Conservation (phyloP, 2,329 filamentous ascomycete species). For the Fusarium humuli region DNA sequence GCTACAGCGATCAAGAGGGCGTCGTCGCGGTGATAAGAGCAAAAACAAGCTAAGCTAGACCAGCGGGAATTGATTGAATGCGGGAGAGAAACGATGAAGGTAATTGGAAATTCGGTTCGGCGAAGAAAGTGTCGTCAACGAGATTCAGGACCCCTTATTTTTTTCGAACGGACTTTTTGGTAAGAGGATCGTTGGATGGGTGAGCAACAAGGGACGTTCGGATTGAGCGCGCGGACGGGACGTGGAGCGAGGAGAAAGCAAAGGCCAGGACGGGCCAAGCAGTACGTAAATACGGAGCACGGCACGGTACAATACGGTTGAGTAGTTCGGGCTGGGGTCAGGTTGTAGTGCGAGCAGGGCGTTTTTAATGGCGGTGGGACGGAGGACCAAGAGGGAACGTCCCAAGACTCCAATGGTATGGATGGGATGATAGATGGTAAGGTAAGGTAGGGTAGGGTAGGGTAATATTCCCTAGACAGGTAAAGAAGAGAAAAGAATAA, state of each 20-base stretch:
- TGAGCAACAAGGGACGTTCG: conserved; percentile 41
- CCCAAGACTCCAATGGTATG: conserved; percentile 11
- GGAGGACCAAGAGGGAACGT: conserved; percentile 30
- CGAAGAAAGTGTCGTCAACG: conserved; percentile 28
- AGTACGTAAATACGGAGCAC: conserved; percentile 41
- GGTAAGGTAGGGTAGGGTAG: not conserved
- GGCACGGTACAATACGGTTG: conserved; percentile 28
- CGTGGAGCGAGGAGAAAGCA: conserved; percentile 36
- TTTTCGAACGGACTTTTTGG: conserved; percentile 37
- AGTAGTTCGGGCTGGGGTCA: conserved; percentile 21
- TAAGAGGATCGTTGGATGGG: conserved; percentile 37
- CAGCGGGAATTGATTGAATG: conserved; percentile 12
- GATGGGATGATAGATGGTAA: not conserved
- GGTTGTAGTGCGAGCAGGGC: conserved; percentile 25
- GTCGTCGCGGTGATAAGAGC: conserved; percentile 32
- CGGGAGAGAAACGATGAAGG: not conserved
- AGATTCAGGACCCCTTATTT: conserved; percentile 41
- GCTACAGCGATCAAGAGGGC: conserved; percentile 27
- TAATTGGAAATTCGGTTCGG: conserved; percentile 19
- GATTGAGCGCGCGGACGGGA: conserved; percentile 34
- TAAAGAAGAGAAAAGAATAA: conserved; percentile 8
- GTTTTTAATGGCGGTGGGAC: conserved; percentile 46
- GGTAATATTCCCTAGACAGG: conserved; percentile 12
- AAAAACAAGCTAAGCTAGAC: conserved; percentile 15
- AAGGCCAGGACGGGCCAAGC: conserved; percentile 7